phyloP scores from a whole-genome alignment of 2,329 filamentous ascomycete genomes.

The Calonectria pteridis region DNA sequence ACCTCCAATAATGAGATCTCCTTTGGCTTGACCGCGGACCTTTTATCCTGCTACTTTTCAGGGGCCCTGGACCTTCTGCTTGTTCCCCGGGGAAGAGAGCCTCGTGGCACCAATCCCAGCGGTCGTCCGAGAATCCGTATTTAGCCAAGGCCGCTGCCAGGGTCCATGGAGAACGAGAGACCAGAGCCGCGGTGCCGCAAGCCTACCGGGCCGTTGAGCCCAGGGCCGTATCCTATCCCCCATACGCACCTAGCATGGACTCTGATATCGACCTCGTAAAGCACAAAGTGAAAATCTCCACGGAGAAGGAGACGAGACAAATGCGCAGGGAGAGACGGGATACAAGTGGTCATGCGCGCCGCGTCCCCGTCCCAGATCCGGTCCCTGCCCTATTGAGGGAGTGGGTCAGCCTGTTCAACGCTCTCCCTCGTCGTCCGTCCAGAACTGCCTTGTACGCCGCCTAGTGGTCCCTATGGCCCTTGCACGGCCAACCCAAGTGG shows the following conservation, averaged over 20 bases:
- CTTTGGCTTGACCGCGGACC: conserved; percentile 12
- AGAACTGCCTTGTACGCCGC: conserved; percentile 7
- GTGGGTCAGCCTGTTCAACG: conserved; percentile 18
- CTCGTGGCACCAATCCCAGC: conserved; percentile 13
- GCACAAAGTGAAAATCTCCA: conserved; percentile 8
- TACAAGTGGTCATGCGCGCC: conserved; percentile 28
- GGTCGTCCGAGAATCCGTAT: conserved; percentile 10
- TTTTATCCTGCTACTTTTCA: conserved; percentile 12
- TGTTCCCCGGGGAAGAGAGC: conserved; percentile 14
- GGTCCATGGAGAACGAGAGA: conserved; percentile 8
- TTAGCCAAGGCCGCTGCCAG: conserved; percentile 12
- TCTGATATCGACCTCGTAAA: conserved; percentile 28
- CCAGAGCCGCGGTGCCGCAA: conserved; percentile 22
- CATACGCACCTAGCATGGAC: conserved; percentile 35
- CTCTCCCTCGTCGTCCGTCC: conserved; percentile 3
- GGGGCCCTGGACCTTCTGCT: conserved; percentile 19
- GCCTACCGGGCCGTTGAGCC: conserved; percentile 36
- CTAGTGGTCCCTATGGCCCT: not conserved
- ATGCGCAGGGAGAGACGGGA: conserved; percentile 16
- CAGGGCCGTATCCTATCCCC: conserved; percentile 36
- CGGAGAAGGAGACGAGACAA: not conserved
- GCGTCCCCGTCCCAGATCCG: not conserved
- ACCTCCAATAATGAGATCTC: conserved; percentile 26
- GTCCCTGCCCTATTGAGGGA: conserved; percentile 22
- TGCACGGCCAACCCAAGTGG: not conserved